Conservation (phyloP, 495 filamentous ascomycete species). For the Talaromyces ruber region DNA sequence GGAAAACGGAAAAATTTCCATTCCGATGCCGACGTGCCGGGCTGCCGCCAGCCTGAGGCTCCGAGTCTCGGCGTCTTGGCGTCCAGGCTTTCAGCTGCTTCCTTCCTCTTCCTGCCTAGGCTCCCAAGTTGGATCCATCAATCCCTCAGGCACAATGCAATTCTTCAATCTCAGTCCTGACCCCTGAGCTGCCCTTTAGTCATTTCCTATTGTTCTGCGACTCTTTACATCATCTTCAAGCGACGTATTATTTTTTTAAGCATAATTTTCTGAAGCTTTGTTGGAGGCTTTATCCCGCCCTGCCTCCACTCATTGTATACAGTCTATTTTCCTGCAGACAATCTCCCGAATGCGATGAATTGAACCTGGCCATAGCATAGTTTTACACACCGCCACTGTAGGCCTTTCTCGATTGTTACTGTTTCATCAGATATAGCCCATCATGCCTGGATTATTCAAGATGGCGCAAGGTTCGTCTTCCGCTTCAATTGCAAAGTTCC, state of each 20-base stretch:
- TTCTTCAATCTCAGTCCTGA: not conserved
- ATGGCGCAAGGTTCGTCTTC: conserved; percentile 33
- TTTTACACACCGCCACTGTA: conserved; percentile 1
- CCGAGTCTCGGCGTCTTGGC: not conserved
- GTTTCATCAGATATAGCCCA: conserved; percentile 19
- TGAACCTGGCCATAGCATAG: not conserved
- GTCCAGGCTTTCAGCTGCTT: not conserved
- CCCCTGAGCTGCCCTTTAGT: not conserved
- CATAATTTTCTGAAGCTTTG: not conserved
- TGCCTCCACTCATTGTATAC: not conserved
- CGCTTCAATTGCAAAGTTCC: not conserved
- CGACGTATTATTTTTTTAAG: not conserved
- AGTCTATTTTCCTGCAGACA: not conserved
- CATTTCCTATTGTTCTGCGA: not conserved
- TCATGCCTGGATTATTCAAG: conserved; percentile 29
- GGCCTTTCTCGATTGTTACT: not conserved
- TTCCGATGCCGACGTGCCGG: not conserved
- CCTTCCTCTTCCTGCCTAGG: not conserved
- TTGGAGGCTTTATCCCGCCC: not conserved
- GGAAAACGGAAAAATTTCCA: not conserved
- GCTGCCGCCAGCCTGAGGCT: not conserved
- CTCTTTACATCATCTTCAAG: not conserved
- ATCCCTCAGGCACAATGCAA: not conserved
- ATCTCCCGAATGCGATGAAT: conserved; percentile 1
- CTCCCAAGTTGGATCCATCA: not conserved